phyloP scores from a whole-genome alignment of 768 basidiomycete species.

The Hypholoma sublateritium region DNA sequence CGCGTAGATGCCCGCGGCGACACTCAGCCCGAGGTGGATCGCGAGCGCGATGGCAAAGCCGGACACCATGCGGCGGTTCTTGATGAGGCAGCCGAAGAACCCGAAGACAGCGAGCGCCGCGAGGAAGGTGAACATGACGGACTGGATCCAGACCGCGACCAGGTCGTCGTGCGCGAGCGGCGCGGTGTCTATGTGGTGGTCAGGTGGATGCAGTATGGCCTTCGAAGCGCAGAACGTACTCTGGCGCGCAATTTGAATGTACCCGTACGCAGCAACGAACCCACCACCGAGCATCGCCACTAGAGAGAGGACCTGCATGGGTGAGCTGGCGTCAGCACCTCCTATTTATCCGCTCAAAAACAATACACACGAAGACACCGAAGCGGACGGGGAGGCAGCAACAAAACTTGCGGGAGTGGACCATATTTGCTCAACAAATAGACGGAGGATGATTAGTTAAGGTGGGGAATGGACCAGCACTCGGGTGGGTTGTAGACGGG shows the following conservation, averaged over 20 bases:
- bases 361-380: conserved; percentile 52
- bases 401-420: conserved; percentile 55
- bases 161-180: conserved; percentile 36
- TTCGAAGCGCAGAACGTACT: conserved; percentile 30
- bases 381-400: conserved; percentile 67
- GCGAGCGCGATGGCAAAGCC: conserved; percentile 43
- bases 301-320: conserved; percentile 29
- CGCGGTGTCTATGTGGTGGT: conserved; percentile 25
- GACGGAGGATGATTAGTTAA: conserved; percentile 16
- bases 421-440: conserved; percentile 40
- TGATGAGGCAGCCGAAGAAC: conserved; percentile 49
- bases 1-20: conserved; percentile 47
- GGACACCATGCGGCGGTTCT: conserved; percentile 39
- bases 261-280: conserved; percentile 43
- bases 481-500: conserved; percentile 12
- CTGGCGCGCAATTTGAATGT: conserved; percentile 43
- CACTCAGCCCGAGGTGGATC: conserved; percentile 44
- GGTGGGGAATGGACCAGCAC: conserved; percentile 20
- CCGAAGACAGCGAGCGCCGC: conserved; percentile 49
- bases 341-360: neutral
- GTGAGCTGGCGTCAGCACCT: neutral
- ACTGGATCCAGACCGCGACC: conserved; percentile 46
- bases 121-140: conserved; percentile 47
- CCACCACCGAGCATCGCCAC: conserved; percentile 46
- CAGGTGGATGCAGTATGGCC: neutral